A percentile compares a stretch with the other conserved stretches of the same genome.
These are phyloP conservation scores for Colletotrichum shisoi DNA, from an alignment of 2,329 filamentous ascomycete species.

Conservation along the genomic window DNA sequence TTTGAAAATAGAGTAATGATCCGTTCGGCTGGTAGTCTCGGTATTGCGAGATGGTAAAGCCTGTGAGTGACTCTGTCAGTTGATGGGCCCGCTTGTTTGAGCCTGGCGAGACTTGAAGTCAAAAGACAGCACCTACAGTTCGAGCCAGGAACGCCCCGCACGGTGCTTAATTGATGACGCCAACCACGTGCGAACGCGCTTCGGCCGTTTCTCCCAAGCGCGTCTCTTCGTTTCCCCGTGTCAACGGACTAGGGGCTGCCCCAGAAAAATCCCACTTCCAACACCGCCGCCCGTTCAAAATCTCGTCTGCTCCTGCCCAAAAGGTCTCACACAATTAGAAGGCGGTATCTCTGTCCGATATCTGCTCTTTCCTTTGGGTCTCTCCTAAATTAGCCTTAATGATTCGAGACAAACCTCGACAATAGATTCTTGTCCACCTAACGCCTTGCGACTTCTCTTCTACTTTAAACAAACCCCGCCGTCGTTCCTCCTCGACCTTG, in stretches of 20 bases:
- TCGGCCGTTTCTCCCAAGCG: conserved; percentile 28
- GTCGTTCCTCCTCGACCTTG: conserved; percentile 13
- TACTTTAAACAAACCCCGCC: neutral
- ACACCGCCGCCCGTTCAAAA: conserved; percentile 29
- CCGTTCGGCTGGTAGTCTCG: neutral
- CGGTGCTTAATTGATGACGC: conserved; percentile 37
- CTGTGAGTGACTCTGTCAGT: neutral
- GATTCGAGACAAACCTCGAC: neutral
- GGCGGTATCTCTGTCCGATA: conserved; percentile 13
- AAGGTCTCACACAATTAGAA: conserved; percentile 8
- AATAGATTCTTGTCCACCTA: neutral
- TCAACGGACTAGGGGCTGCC: conserved; percentile 34
- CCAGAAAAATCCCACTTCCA: conserved; percentile 37
- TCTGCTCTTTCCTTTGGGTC: conserved; percentile 8
- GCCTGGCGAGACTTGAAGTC: conserved; percentile 25
- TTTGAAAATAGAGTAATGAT: neutral
- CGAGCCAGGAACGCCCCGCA: neutral
- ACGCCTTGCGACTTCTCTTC: conserved; percentile 2
- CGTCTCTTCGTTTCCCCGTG: conserved; percentile 31
- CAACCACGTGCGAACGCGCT: conserved; percentile 38
- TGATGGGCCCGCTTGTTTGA: conserved; percentile 18
- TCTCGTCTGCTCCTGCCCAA: conserved; percentile 31
- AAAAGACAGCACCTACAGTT: conserved; percentile 30
- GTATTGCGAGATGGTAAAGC: conserved; percentile 5
- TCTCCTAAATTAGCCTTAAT: neutral